These are phyloP conservation scores for Candida yuanshanica DNA, from an alignment of 805 yeast species.

Conservation along the genomic window DNA sequence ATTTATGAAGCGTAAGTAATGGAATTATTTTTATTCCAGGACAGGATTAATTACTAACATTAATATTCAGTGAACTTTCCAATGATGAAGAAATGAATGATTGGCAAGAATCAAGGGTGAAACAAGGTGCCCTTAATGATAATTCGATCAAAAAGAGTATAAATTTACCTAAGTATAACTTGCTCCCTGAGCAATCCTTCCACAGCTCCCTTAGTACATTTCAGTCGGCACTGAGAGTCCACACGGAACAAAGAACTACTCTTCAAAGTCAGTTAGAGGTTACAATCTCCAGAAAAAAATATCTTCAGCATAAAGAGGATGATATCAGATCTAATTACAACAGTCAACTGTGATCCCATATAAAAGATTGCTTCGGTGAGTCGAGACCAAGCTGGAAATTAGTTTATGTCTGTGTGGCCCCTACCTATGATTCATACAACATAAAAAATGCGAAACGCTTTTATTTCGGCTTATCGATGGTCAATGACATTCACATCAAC, in stretches of 20 bases:
- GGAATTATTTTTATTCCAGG: neutral
- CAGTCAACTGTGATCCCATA: neutral
- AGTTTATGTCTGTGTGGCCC: slow-evolving; percentile 1
- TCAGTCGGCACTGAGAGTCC: neutral
- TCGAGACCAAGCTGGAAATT: no score
- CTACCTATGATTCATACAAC: slow-evolving; percentile 4
- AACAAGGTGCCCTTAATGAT: slow-evolving; percentile 8
- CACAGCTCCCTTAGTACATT: neutral
- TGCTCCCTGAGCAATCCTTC: slow-evolving; percentile 4
- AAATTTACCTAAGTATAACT: slow-evolving; percentile 7
- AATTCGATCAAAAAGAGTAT: neutral
- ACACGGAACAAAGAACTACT: neutral
- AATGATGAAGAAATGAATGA: slow-evolving; percentile 18
- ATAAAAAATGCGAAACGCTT: neutral
- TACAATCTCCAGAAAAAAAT: neutral
- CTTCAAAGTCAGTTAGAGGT: neutral
- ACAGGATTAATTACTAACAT: slow-evolving; percentile 8
- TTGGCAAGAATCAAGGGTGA: slow-evolving; percentile 16
- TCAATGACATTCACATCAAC: no score
- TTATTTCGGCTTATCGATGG: neutral
- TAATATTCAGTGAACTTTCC: slow-evolving; percentile 11
- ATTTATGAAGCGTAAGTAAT: slow-evolving; percentile 24
- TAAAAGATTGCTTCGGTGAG: no score
- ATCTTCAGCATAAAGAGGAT: neutral
- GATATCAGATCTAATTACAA: neutral